A percentile compares a stretch with the other conserved stretches of the same genome.
Evolutionary conservation across 257 asterid genomes (phyloP).

Genomic region (Voacanga thouarsii): DNA sequence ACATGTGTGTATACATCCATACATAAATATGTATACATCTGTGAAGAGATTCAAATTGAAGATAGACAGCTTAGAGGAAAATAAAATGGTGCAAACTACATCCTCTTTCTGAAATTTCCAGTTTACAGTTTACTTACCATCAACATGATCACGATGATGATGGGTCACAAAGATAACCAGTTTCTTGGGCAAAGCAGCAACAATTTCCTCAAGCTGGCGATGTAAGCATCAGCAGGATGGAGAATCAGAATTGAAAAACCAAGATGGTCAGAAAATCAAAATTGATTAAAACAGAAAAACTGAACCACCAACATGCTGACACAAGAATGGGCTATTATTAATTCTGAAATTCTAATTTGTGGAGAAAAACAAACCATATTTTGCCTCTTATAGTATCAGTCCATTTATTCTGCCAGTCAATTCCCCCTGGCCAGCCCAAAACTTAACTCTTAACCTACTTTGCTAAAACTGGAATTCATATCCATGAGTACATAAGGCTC

Average conservation of each 20-base stretch:
- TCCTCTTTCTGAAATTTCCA: not conserved
- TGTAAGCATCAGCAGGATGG: constrained; percentile 15
- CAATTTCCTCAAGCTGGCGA: constrained; percentile 72
- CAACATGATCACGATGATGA: constrained; percentile 91
- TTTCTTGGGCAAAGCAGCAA: constrained; percentile 75
- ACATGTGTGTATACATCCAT: not conserved
- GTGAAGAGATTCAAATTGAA: not conserved
- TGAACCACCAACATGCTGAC: not conserved
- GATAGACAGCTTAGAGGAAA: not conserved
- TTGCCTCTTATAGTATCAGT: not conserved
- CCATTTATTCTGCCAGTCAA: not conserved
- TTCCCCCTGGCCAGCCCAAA: not conserved
- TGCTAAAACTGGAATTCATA: not conserved
- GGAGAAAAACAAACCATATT: not conserved
- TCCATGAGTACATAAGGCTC: not conserved
- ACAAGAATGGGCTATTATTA: not conserved
- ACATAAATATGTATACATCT: not conserved
- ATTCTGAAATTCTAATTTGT: not conserved
- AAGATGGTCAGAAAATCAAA: not conserved
- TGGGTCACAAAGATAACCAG: constrained; percentile 82
- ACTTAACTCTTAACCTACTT: not conserved
- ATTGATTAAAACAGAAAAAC: not conserved
- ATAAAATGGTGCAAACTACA: not conserved
- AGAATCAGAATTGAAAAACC: not conserved
- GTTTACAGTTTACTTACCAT: constrained; percentile 48